Percentiles rank a stretch among this genome's conserved stretches.
phyloP scores from a whole-genome alignment of 2,329 filamentous ascomycete genomes.

The Ophiosphaerella korrae region DNA sequence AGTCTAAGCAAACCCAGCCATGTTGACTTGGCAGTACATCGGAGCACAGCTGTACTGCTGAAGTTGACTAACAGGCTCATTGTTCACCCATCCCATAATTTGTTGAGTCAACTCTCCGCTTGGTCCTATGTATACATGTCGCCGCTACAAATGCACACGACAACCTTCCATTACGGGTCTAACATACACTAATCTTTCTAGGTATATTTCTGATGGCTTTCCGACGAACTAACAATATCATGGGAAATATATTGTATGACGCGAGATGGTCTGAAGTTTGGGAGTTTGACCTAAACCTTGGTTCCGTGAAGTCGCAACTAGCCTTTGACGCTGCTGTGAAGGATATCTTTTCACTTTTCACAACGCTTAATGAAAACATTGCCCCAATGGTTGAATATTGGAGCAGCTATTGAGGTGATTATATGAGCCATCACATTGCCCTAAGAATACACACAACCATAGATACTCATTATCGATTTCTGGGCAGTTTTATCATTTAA shows the following conservation, averaged over 20 bases:
- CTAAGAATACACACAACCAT: not conserved
- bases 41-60: slow-evolving; percentile 32
- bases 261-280: not conserved
- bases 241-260: not conserved
- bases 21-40: slow-evolving; percentile 20
- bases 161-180: slow-evolving; percentile 19
- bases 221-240: not conserved
- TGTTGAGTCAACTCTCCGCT: too few species aligned
- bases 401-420: not conserved
- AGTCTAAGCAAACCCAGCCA: slow-evolving; percentile 14
- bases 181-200: not conserved
- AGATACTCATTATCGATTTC: not conserved
- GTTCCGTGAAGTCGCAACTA: not conserved
- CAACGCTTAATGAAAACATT: slow-evolving; percentile 11
- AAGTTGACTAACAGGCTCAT: slow-evolving; percentile 21
- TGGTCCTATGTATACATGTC: not conserved
- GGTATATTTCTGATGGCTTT: not conserved
- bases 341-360: slow-evolving; percentile 13
- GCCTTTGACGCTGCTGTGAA: not conserved
- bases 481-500: not conserved
- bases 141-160: slow-evolving; percentile 14
- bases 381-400: slow-evolving; percentile 9
- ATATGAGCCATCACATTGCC: slow-evolving; percentile 1
- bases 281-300: slow-evolving; percentile 5
- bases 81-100: too few species aligned